phyloP scores from a whole-genome alignment of 306 rosid species.

The Sesbania bispinosa region DNA sequence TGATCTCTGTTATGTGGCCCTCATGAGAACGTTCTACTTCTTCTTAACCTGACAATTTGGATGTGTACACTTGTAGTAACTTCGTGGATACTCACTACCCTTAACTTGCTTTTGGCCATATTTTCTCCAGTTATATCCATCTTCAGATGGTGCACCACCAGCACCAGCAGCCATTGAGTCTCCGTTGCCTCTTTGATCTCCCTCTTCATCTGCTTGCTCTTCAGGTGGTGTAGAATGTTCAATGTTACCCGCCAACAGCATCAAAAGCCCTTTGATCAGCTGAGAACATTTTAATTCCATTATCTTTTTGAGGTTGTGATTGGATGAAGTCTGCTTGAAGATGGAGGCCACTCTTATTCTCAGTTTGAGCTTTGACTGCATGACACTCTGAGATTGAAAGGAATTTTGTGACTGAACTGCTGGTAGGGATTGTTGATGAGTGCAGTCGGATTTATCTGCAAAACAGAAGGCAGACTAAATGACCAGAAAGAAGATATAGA shows the following conservation, averaged over 20 bases:
- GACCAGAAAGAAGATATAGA: conserved; percentile 16
- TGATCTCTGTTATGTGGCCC: conserved; percentile 93
- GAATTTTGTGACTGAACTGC: conserved; percentile 58
- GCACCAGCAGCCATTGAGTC: conserved; percentile 55
- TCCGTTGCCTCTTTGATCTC: conserved; percentile 60
- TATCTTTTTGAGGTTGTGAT: conserved; percentile 45
- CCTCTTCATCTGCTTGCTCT: conserved; percentile 73
- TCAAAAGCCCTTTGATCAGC: conserved; percentile 50
- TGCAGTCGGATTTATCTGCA: conserved; percentile 50
- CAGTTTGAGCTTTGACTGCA: conserved; percentile 45
- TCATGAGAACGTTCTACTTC: conserved; percentile 89
- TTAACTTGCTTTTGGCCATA: conserved; percentile 97
- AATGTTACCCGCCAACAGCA: conserved; percentile 32
- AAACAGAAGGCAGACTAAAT: conserved; percentile 26
- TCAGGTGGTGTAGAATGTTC: conserved; percentile 61
- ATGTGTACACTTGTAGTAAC: conserved; percentile 92
- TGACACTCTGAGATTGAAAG: conserved; percentile 46
- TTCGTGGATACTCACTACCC: conserved; percentile 94
- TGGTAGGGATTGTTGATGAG: conserved; percentile 53
- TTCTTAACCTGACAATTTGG: conserved; percentile 83
- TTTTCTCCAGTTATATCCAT: conserved; percentile 95
- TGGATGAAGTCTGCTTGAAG: conserved; percentile 48
- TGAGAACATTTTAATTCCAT: conserved; percentile 30
- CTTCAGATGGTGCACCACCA: conserved; percentile 75
- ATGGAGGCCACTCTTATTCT: conserved; percentile 45